phyloP scores from a whole-genome alignment of 2,329 filamentous ascomycete genomes.

The Leptoxyphium fumago region DNA sequence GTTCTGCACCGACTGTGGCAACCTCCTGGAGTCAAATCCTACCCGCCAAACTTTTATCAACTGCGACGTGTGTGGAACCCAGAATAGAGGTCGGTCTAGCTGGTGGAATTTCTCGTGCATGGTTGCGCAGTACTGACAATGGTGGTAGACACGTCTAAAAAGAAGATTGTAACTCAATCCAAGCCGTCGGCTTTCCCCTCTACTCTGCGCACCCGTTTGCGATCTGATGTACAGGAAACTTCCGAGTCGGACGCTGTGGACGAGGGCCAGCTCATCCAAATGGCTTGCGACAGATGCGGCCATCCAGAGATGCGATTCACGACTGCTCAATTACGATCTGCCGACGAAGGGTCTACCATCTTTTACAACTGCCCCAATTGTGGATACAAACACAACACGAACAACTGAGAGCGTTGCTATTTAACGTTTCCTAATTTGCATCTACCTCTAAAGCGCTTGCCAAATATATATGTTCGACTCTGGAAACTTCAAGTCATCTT shows the following conservation, averaged over 20 bases:
- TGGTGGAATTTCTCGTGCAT: too few relatives aligned
- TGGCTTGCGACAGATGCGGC: constrained; percentile 69
- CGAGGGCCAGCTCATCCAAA: constrained; percentile 38
- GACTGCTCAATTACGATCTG: constrained; percentile 72
- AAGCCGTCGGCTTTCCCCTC: constrained; percentile 86
- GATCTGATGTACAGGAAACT: constrained; percentile 71
- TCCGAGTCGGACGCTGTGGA: constrained; percentile 64
- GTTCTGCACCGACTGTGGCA: constrained; percentile 87
- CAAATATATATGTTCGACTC: too few relatives aligned
- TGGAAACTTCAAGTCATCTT: too few relatives aligned
- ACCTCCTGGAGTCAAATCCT: constrained; percentile 67
- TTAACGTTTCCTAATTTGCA: too few relatives aligned
- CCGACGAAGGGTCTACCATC: constrained; percentile 87
- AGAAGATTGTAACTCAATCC: constrained; percentile 66
- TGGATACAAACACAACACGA: constrained; percentile 57
- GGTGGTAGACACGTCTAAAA: constrained; percentile 52
- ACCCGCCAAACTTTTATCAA: constrained; percentile 61
- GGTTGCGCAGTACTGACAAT: too few relatives aligned
- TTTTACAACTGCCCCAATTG: constrained; percentile 75
- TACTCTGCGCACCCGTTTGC: constrained; percentile 60
- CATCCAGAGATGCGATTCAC: constrained; percentile 71
- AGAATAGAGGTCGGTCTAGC: constrained; percentile 55
- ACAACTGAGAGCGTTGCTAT: constrained; percentile 36
- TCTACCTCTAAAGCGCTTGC: too few relatives aligned
- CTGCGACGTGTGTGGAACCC: constrained; percentile 75